phyloP scores from a whole-genome alignment of 2,329 filamentous ascomycete genomes.

The Elsinoe fawcettii region DNA sequence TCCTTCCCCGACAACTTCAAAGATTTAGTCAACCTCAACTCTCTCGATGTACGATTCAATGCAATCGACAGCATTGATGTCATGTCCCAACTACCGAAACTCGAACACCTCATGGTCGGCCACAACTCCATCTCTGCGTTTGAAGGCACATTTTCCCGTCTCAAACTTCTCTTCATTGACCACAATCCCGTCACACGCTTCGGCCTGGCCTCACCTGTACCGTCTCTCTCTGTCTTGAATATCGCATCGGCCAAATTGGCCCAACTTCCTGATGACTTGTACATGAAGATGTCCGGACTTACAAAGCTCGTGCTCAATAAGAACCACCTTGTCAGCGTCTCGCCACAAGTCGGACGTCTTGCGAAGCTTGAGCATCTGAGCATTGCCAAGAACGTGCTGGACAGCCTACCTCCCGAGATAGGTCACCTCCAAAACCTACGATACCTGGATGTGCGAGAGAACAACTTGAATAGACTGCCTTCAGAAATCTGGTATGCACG shows the following conservation, averaged over 20 bases:
- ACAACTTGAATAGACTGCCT: conserved; percentile 83
- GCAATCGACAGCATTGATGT: conserved; percentile 80
- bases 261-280: conserved; percentile 77
- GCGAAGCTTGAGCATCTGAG: conserved; percentile 83
- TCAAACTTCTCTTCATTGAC: conserved; percentile 80
- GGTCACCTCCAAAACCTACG: conserved; percentile 78
- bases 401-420: conserved; percentile 76
- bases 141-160: conserved; percentile 74
- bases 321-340: conserved; percentile 90
- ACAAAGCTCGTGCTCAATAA: conserved; percentile 85
- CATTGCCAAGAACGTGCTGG: conserved; percentile 84
- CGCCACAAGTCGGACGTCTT: conserved; percentile 74
- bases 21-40: conserved; percentile 68
- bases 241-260: conserved; percentile 86
- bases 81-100: conserved; percentile 70
- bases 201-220: conserved; percentile 66
- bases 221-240: conserved; percentile 78
- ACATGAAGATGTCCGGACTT: conserved; percentile 77
- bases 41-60: conserved; percentile 94
- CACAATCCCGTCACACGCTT: conserved; percentile 95
- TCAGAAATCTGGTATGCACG: conserved; percentile 94
- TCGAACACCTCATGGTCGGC: conserved; percentile 82
- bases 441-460: conserved; percentile 81
- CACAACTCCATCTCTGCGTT: conserved; percentile 92
- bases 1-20: conserved; percentile 63